A percentile compares a stretch with the other conserved stretches of the same genome.
Conservation (phyloP, 2,329 filamentous ascomycete genomes). For the Ophiosphaerella narmari region DNA sequence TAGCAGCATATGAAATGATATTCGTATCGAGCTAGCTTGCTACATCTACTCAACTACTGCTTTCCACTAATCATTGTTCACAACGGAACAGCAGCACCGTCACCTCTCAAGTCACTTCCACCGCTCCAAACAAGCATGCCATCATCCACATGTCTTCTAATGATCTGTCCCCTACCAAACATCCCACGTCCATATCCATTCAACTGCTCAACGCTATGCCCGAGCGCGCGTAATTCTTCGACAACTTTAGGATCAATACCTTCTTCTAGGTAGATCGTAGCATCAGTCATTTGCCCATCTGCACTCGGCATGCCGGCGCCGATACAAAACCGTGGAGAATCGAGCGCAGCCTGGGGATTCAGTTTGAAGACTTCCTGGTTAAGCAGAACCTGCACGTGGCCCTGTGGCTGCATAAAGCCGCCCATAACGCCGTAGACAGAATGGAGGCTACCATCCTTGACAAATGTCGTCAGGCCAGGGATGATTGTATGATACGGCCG, state of each 20-base stretch:
- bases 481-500: slow-evolving; percentile 98
- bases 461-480: slow-evolving; percentile 83
- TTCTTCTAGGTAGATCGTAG: slow-evolving; percentile 78
- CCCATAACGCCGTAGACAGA: slow-evolving; percentile 96
- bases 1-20: too few relatives aligned
- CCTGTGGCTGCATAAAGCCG: slow-evolving; percentile 97
- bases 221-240: slow-evolving; percentile 68
- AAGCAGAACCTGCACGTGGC: slow-evolving; percentile 88
- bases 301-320: slow-evolving; percentile 71
- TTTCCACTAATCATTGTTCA: neutral
- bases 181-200: slow-evolving; percentile 66
- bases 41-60: too few relatives aligned
- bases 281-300: slow-evolving; percentile 61
- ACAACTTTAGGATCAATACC: slow-evolving; percentile 73
- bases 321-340: slow-evolving; percentile 90
- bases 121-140: slow-evolving; percentile 78
- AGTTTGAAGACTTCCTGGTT: slow-evolving; percentile 84
- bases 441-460: slow-evolving; percentile 73
- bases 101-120: slow-evolving; percentile 85
- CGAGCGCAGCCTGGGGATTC: slow-evolving; percentile 84
- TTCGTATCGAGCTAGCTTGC: too few relatives aligned
- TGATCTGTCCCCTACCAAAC: slow-evolving; percentile 89
- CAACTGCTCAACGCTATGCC: slow-evolving; percentile 74
- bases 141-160: slow-evolving; percentile 78
- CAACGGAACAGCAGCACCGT: slow-evolving; percentile 70